Evolutionary conservation across 148 eudicot species (phyloP).

Genomic region (Amaranthus palmeri): DNA sequence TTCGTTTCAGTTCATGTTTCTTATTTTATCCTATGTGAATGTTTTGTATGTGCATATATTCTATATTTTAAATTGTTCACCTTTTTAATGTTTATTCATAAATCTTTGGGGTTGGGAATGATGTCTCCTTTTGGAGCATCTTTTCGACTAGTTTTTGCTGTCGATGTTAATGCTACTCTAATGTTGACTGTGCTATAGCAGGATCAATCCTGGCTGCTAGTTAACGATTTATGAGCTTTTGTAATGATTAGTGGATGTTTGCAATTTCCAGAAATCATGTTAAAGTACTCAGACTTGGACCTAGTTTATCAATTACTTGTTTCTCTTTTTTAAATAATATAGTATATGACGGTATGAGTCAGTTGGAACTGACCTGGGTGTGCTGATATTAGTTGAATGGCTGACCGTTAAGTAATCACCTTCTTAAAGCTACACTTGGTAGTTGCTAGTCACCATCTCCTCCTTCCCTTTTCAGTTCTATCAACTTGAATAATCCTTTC

Average conservation of each 20-base stretch:
- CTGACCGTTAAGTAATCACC: neutral
- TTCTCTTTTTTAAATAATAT: too few species aligned
- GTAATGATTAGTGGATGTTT: neutral
- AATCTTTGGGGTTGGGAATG: neutral
- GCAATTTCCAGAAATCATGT: neutral
- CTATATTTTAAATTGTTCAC: too few species aligned
- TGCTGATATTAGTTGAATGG: too few species aligned
- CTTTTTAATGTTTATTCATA: too few species aligned
- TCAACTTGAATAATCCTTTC: neutral
- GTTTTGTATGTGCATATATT: too few species aligned
- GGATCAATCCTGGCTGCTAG: neutral
- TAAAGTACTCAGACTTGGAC: neutral
- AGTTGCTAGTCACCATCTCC: neutral
- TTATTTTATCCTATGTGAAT: neutral
- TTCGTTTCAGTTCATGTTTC: neutral
- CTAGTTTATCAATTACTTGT: neutral
- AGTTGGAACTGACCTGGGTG: too few species aligned
- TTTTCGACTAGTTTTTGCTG: neutral
- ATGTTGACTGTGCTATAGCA: neutral
- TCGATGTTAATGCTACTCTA: neutral
- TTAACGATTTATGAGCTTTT: neutral
- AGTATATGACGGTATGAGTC: too few species aligned
- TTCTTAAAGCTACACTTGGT: neutral
- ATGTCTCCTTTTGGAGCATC: neutral
- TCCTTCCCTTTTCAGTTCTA: constrained; percentile 7